Evolutionary conservation across 192 early-diverging fungal genomes (phyloP), one percentile per base, ranked within the genome.

Genomic region (Coemansia sp.): DNA sequence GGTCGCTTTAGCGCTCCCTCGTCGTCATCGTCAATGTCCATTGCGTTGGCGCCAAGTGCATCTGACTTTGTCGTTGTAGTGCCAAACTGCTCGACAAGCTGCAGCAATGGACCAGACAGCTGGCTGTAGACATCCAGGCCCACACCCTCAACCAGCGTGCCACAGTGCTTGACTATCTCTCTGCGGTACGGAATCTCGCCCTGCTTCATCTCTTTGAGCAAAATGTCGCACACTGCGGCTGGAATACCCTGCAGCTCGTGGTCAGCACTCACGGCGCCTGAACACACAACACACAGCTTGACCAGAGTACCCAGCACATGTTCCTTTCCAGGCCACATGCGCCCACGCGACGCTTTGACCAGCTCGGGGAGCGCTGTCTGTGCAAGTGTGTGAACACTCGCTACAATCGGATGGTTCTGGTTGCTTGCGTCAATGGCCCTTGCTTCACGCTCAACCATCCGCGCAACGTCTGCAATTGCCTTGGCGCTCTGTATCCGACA

Each of bases 271-370:
- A n/a, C 5, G 4, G 37, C 35, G 17, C 23, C n/a, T 15, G 60
- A 56, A 15, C 62, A 53, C 24, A 60, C 67, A 2, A 35, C 14
- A 45, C 70, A 79, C 15, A 79, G 70, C 15, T 59, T 52, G 22
- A 73, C 70, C 47, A 79, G 56, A 10, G 70, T 60, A 8, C 59
- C 76, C 12, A 79, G 52, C 19, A 73, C 70, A 37, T 79, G 67
- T 47, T 72, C 76, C 37, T 73, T 79, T 6, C 76, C 76, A 0
- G 76, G 70, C 76, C 76, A 79, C 54, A 66, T 25, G 57, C 67
- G 58, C 35, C 76, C 76, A 38, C 62, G 70, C 38, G 61, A 56
- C 7, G 76, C 67, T 5, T 21, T 35, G 6, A 67, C 45, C 2
- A 79, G 76, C 38, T 57, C 63, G 0, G 67, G 70, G 5, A 79